phyloP scores from a whole-genome alignment of 2,329 filamentous ascomycete genomes.

The Dothidotthia symphoricarpi region DNA sequence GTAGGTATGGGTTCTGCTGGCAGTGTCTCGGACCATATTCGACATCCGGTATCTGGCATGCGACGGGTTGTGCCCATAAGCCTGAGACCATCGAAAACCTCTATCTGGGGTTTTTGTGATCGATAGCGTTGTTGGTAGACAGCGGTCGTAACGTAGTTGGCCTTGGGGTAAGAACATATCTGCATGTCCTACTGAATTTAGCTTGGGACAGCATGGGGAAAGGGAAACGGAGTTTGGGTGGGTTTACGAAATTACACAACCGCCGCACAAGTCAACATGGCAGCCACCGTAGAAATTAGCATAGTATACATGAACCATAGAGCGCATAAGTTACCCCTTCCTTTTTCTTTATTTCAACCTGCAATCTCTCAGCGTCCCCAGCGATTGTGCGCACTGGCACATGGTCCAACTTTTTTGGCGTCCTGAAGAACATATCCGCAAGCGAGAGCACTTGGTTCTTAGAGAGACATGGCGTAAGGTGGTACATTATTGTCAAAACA shows the following conservation, averaged over 20 bases:
- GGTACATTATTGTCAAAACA: conserved; percentile 7
- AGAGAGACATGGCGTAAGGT: conserved; percentile 3
- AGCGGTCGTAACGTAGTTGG: no score
- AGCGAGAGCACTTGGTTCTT: conserved; percentile 3
- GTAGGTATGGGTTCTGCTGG: conserved; percentile 45
- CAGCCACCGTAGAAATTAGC: not conserved
- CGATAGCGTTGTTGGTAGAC: no score
- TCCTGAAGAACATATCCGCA: conserved; percentile 3
- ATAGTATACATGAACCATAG: conserved; percentile 7
- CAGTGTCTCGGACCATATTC: conserved; percentile 35
- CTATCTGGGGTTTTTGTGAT: no score
- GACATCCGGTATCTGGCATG: no score
- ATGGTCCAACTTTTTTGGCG: conserved; percentile 16
- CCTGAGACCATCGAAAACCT: no score
- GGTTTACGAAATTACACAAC: no score
- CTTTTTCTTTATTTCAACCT: conserved; percentile 1
- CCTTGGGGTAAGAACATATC: no score
- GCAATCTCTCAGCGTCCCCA: conserved; percentile 11
- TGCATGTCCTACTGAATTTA: no score
- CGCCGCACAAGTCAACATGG: no score
- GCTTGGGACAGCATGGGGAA: no score
- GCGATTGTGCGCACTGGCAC: conserved; percentile 14
- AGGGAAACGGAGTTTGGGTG: no score
- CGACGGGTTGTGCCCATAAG: no score
- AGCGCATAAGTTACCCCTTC: not conserved